A percentile compares a stretch with the other conserved stretches of the same genome.
Evolutionary conservation across 345 rosid genomes (phyloP).

Genomic region (Euphorbia pulcherrima): DNA sequence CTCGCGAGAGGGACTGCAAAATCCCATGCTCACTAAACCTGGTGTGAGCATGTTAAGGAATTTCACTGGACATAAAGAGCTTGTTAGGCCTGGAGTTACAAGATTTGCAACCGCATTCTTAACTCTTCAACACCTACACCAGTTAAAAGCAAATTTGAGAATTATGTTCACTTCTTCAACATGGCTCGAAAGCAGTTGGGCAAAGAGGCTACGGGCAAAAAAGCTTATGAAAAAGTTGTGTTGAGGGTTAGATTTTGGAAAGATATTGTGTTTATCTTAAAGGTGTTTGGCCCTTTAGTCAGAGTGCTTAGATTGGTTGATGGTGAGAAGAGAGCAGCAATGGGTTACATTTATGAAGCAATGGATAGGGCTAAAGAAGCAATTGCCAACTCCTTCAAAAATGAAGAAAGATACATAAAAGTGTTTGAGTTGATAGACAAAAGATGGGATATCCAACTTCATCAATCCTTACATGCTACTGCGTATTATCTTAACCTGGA

Average conservation of each 20-base stretch:
- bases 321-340: conserved; percentile 12
- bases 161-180: not conserved
- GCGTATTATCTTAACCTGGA: not conserved
- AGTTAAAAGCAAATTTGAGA: too few species aligned
- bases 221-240: not conserved
- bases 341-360: conserved; percentile 22
- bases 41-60: not conserved
- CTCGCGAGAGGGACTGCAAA: too few species aligned
- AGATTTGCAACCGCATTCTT: conserved; percentile 10
- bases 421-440: conserved; percentile 14
- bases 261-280: conserved; percentile 1
- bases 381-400: too few species aligned
- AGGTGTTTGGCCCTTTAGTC: conserved; percentile 9
- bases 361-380: too few species aligned
- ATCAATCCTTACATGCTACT: conserved; percentile 16
- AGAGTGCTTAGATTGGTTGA: conserved; percentile 17
- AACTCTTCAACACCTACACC: not conserved
- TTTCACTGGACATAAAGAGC: not conserved
- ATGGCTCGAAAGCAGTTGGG: conserved; percentile 9
- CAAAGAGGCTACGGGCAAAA: conserved; percentile 7
- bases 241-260: conserved; percentile 12
- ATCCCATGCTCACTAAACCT: too few species aligned
- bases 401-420: too few species aligned
- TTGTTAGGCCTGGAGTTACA: not conserved
- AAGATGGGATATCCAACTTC: conserved; percentile 9